Evolutionary conservation across 768 basidiomycete genomes (phyloP), one percentile per base, ranked within the genome.

Genomic region (Russula vinacea): DNA sequence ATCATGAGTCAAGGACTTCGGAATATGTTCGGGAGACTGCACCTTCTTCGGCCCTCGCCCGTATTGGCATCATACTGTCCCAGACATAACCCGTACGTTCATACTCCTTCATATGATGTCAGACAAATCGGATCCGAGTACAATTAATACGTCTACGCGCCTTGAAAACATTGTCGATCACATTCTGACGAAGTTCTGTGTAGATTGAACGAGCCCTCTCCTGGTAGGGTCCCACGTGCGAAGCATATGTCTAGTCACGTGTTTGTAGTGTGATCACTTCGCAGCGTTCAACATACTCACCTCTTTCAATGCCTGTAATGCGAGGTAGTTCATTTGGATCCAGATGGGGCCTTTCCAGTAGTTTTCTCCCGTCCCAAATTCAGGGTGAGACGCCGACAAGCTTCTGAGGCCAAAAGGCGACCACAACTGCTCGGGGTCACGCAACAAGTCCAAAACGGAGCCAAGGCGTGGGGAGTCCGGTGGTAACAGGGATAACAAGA

Each of bases 301-400:
- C 75, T 87, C 89, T 72, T 92, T 80, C 62, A 98, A 76, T 14
- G 93, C 84, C 32, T 84, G 80, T 57, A 98, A 78, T 17, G 88
- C 86, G 65, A 98, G 81, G 72, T 94, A 98, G 75, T 98, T 98
- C 90, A 98, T 95, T 74, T 93, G 95, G 42, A 97, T 83, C 95
- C 95, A 98, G 55, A 98, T 89, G 3, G 95, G 92, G 1, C 96
- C 94, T 70, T 88, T 89, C 95, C 95, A 98, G 75, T 98, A 98
- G 76, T 98, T 92, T 75, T 98, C 95, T 53, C 89, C 96, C 69
- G 84, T 78, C 16, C 94, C 95, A 70, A 94, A 98, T 55, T 91
- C 83, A n/a, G 89, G 85, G 72, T 98, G 93, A 22, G 86, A 84
- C n/a, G 83, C 86, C 8, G 90, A 93, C 58, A 98, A 76, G 67